Base-by-base conservation (phyloP, 1,284 basidiomycete genomes). In the Anthracocystis walkeri region DNA sequence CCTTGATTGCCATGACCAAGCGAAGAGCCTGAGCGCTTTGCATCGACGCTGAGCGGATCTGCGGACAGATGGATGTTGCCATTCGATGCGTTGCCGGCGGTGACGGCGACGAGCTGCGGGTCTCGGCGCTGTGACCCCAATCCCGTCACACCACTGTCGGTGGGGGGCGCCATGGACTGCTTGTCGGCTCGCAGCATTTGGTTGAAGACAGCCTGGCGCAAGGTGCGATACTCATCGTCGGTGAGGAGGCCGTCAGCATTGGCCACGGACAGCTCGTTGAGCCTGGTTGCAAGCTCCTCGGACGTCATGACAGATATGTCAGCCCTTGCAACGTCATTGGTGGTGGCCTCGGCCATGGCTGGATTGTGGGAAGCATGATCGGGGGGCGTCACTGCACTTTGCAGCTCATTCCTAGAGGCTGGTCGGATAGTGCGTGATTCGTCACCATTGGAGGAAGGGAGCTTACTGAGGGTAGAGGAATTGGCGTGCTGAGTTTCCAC, bases 251-350 rank as follows among this genome's bases (percentile, higher is more conserved):
- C 79, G 40, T 82, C 79, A 2, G 66, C 78, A 21, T 79, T 75
- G 48, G 77, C 72, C n/a, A 82, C 75, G 3, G 80, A 79, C 7
- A 82, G 72, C 57, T 82, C 80, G 59, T 78, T 78, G 40, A 82
- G 70, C 62, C 75, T 60, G 2, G 41, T 31, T 0, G 79, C 80
- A 3, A 82, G 63, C 21, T 77, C 57, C 16, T 59, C 29, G 11
- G 75, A 74, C 0, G 60, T 54, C 74, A 72, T 72, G 21, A 49
- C 44, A n/a, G 71, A 61, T 14, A 65, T 35, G 29, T 71, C 68
- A 35, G 52, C 44, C 20, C 35, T 25, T 18, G 55, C 31, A 1
- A 23, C 35, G 33, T 20, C 55, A 8, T 33, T n/a, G 5, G 54
- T 31, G n/a, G 29, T 44, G 12, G 25, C 4, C n/a, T 10, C 16